These are phyloP conservation scores for Saccharomycopsis hybrid DNA, from an alignment of 1,139 yeast species.

Conservation along the genomic window DNA sequence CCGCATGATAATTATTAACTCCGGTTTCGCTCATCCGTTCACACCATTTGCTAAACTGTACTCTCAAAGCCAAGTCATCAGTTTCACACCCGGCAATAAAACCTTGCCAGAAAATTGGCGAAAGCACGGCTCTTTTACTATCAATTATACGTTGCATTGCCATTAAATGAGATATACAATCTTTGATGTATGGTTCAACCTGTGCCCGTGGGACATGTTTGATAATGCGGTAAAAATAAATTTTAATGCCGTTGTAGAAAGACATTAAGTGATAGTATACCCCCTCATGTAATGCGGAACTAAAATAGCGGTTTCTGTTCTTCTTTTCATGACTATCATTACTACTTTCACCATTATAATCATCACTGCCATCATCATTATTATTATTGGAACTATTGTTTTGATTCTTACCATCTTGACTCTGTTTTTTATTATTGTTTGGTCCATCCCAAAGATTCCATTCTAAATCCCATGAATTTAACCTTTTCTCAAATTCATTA, in stretches of 20 bases:
- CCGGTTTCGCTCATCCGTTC: slow-evolving; percentile 70
- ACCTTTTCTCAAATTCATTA: slow-evolving; percentile 38
- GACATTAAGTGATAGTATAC: slow-evolving; percentile 80
- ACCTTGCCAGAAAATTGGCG: slow-evolving; percentile 85
- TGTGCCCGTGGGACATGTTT: slow-evolving; percentile 42
- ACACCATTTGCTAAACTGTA: slow-evolving; percentile 73
- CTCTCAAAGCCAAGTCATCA: slow-evolving; percentile 39
- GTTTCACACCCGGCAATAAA: slow-evolving; percentile 83
- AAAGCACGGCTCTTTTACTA: slow-evolving; percentile 49
- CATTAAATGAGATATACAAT: slow-evolving; percentile 60
- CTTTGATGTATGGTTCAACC: slow-evolving; percentile 47
- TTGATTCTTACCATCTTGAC: too few relatives aligned
- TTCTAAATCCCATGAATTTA: slow-evolving; percentile 63
- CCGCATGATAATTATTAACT: slow-evolving; percentile 52
- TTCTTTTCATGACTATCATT: too few relatives aligned
- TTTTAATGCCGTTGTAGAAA: slow-evolving; percentile 65
- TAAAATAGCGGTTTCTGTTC: too few relatives aligned
- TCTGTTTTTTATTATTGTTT: too few relatives aligned
- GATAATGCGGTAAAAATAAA: slow-evolving; percentile 67
- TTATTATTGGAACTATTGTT: too few relatives aligned
- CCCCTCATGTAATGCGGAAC: slow-evolving; percentile 54
- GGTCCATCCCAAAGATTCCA: slow-evolving; percentile 31
- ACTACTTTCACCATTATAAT: background rate
- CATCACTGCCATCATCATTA: slow-evolving; percentile 16
- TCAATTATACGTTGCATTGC: slow-evolving; percentile 51